Conservation (phyloP, 176 grass and related monocot genomes). For the Aegilops tauschii region DNA sequence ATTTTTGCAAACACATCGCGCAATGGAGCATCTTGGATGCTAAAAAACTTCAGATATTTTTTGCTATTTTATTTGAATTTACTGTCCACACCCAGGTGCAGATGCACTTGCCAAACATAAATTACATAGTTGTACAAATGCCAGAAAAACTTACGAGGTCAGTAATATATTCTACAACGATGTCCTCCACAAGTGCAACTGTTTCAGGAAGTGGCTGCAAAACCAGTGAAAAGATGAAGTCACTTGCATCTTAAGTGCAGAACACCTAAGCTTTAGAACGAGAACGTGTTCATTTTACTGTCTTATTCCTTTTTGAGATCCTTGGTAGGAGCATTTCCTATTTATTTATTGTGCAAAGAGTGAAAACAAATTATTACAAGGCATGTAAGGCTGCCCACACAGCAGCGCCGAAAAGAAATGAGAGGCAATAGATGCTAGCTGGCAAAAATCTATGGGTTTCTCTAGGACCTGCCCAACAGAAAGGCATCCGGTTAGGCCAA, state of each 20-base stretch:
- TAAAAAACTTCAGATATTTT: no score
- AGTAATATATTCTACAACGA: slow-evolving; percentile 90
- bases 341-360: not conserved
- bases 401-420: not conserved
- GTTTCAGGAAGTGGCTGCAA: slow-evolving; percentile 96
- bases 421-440: not conserved
- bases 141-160: slow-evolving; percentile 64
- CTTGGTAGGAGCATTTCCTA: not conserved
- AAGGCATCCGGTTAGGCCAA: not conserved
- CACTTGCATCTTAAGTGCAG: not conserved
- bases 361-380: not conserved
- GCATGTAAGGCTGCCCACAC: not conserved
- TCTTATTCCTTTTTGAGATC: not conserved
- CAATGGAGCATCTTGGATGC: no score
- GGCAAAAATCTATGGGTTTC: not conserved
- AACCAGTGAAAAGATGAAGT: slow-evolving; percentile 18
- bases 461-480: not conserved
- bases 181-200: slow-evolving; percentile 90
- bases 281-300: not conserved
- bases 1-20: no score
- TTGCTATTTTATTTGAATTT: no score
- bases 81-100: no score
- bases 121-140: not conserved
- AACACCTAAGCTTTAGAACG: not conserved
- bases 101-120: not conserved